These are phyloP conservation scores for Sicyos edulis DNA, from an alignment of 306 rosid genomes.

Conservation along the genomic window DNA sequence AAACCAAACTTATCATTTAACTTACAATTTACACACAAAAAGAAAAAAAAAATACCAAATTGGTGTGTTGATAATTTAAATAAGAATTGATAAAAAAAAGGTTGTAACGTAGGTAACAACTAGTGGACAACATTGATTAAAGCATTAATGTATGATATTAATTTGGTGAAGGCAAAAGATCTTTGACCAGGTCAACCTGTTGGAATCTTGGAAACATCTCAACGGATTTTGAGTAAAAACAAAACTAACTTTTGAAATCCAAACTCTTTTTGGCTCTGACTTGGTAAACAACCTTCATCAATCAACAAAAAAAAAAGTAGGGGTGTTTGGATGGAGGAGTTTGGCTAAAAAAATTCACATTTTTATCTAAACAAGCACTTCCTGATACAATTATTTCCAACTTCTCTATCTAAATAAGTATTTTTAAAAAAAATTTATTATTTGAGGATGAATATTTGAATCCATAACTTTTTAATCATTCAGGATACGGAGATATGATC, in stretches of 20 bases:
- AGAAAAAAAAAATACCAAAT: too few relatives aligned
- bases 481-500: too few relatives aligned
- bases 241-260: background rate
- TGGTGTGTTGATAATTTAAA: background rate
- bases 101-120: too few relatives aligned
- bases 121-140: too few relatives aligned
- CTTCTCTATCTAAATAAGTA: too few relatives aligned
- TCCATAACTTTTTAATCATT: too few relatives aligned
- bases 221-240: background rate
- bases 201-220: constrained; percentile 25
- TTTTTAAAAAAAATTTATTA: too few relatives aligned
- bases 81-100: too few relatives aligned
- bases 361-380: background rate
- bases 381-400: background rate
- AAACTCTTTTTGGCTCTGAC: background rate
- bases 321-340: background rate
- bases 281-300: constrained; percentile 1
- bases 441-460: too few relatives aligned
- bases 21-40: too few relatives aligned
- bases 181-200: constrained; percentile 23
- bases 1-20: too few relatives aligned
- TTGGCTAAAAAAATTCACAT: too few relatives aligned
- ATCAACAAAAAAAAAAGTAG: background rate
- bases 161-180: constrained; percentile 17
- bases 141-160: background rate